Evolutionary conservation across 441 rosid genomes (phyloP), one percentile per base, ranked within the genome.

Genomic region (Gossypium davidsonii): DNA sequence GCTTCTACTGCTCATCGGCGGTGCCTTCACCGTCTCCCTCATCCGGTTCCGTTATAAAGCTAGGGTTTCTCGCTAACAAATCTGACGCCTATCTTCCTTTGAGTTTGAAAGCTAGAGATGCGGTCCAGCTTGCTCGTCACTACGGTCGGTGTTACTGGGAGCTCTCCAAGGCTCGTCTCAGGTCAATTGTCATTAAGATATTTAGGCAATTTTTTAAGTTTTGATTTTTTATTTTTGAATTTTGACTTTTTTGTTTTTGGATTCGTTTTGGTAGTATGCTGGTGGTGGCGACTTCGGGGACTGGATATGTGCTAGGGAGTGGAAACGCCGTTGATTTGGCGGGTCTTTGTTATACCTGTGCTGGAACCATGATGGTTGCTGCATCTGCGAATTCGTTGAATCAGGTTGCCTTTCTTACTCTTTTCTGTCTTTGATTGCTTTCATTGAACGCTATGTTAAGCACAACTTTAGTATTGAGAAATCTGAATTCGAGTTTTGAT

Each of bases 301-400:
- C 98, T 60, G 97, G 99, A 14, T 95, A 80, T 82, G 85, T 92
- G 44, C 83, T 95, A 26, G 99, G 96, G 49, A 83, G 96, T 56
- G 92, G 93, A 53, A 81, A 70, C 74, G 83, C 79, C 37, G 80
- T 94, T 23, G 91, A 88, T 81, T 74, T 90, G 23, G 83, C 83
- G 0, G 97, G 97, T 3, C 93, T 95, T 73, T 90, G 92, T 81
- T 90, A 83, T 79, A 95, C 99, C 0, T 95, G 99, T 87, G 90
- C 90, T 65, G 97, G 98, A 4, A 95, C 96, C 2, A 92, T 95
- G 98, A 83, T 95, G 98, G 92, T 92, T 18, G 97, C 98, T 74
- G 93, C 98, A 1, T 90, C 98, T 67, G 98, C 99, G 39, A 92
- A 88, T 82, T 89, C 99, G 21, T 83, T 92, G 65, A 95, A 95